These are phyloP conservation scores for Brettanomyces sp. DNA, from an alignment of 805 yeast genomes.

Conservation along the genomic window DNA sequence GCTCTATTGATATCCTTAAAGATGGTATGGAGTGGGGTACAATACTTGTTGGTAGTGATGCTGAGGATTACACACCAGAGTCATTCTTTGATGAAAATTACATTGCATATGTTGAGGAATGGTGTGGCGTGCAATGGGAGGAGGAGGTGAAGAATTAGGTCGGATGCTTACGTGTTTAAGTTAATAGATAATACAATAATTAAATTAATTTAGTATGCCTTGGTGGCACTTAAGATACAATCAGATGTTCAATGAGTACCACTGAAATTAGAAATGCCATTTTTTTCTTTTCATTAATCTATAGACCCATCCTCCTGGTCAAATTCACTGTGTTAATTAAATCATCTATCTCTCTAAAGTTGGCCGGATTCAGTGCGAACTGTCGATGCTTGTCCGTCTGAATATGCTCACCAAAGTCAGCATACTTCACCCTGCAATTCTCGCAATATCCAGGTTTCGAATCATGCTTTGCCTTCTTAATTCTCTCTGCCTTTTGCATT, in stretches of 20 bases:
- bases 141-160: constrained; percentile 7
- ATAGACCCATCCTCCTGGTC: constrained; percentile 17
- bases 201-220: not conserved
- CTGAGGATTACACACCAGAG: constrained; percentile 9
- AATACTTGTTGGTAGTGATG: constrained; percentile 61
- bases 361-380: constrained; percentile 63
- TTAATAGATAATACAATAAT: not conserved
- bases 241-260: not conserved
- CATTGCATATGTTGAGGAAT: constrained; percentile 16
- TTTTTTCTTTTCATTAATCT: not conserved
- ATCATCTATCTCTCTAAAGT: constrained; percentile 70
- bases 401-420: constrained; percentile 70
- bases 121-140: constrained; percentile 22
- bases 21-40: constrained; percentile 99
- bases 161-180: not conserved
- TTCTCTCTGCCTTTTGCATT: not conserved
- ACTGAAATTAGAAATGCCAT: not conserved
- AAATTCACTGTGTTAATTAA: constrained; percentile 41
- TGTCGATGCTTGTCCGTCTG: constrained; percentile 58
- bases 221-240: too few species aligned
- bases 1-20: constrained; percentile 30
- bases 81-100: constrained; percentile 11
- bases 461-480: constrained; percentile 15
- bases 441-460: constrained; percentile 77
- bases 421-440: constrained; percentile 80